Base-by-base conservation (phyloP, 2,329 filamentous ascomycete species). In the Trichoderma aggressivum region DNA sequence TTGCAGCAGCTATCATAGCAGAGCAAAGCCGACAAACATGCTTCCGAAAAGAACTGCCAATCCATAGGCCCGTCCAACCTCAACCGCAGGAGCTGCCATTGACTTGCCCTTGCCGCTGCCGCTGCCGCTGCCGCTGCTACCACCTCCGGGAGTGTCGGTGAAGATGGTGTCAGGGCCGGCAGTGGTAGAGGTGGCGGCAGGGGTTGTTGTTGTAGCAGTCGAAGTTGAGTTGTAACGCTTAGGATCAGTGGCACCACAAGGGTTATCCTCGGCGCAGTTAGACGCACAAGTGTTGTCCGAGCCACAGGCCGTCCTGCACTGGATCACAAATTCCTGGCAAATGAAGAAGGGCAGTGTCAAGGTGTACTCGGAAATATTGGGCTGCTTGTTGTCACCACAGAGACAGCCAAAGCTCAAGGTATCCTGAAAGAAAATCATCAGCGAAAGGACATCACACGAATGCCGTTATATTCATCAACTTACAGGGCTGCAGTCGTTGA, bases 341-440 rank as follows among this genome's bases (percentile, higher is more conserved):
- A 90, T 86, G 82, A 90, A 93, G 86, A 89, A 95, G 39, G 93
- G 92, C 30, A 96, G 84, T 1, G 92, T 94, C 75, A 93, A 86
- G 24, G 90, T 91, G 86, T 91, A 96, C 81, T 94, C 87, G 77
- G 90, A 89, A 62, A 93, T 82, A 82, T 94, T 94, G 75, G 92
- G 92, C 66, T 86, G 82, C 73, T 86, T 79, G 78, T 88, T 87
- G 78, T 91, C 86, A 73, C 86, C 85, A 84, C 92, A 96, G 75
- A 93, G 84, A 80, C 92, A 96, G 74, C 86, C 84, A 82, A 91
- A 95, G n/a, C 83, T 85, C 63, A 95, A 86, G 24, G 84, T 82
- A 65, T 85, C 77, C 88, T 90, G 69, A 32, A n/a, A n/a, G 18
- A 14, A n/a, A 5, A 7, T 11, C 10, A 30, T 71, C 32, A 68